These are phyloP conservation scores for Colletotrichum sp. DNA, from an alignment of 2,329 filamentous ascomycete species.

Conservation along the genomic window DNA sequence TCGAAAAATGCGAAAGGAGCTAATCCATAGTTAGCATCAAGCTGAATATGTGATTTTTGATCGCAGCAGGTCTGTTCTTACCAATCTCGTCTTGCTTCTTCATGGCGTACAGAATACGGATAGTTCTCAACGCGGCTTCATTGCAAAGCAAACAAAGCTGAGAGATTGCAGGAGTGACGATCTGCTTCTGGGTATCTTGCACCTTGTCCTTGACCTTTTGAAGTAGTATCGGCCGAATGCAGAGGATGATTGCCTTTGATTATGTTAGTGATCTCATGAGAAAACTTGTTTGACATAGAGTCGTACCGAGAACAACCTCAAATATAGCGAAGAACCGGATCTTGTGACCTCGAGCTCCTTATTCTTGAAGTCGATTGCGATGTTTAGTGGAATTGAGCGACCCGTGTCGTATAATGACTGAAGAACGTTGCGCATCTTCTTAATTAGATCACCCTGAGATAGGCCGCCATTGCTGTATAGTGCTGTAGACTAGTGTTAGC, in stretches of 20 bases:
- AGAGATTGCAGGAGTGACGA: conserved; percentile 19
- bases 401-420: conserved; percentile 26
- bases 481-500: conserved; percentile 12
- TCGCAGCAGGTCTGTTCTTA: background rate
- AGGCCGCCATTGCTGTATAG: conserved; percentile 27
- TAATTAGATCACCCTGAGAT: conserved; percentile 28
- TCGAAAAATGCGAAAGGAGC: conserved; percentile 31
- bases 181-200: conserved; percentile 20
- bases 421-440: conserved; percentile 24
- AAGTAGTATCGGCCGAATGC: conserved; percentile 29
- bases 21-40: background rate
- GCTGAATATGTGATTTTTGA: background rate
- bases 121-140: conserved; percentile 29
- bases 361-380: conserved; percentile 25
- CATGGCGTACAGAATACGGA: conserved; percentile 26
- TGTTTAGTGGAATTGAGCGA: conserved; percentile 25
- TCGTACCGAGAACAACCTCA: conserved; percentile 29
- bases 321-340: conserved; percentile 28
- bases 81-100: conserved; percentile 25
- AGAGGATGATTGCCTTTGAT: conserved; percentile 30
- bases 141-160: conserved; percentile 27
- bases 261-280: background rate
- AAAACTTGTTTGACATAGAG: background rate
- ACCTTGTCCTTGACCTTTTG: conserved; percentile 33
- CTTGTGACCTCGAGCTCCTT: conserved; percentile 23